A percentile compares a stretch with the other conserved stretches of the same genome.
These are phyloP conservation scores for Nigrograna mackinnonii DNA, from an alignment of 2,329 filamentous ascomycete genomes.

Conservation along the genomic window DNA sequence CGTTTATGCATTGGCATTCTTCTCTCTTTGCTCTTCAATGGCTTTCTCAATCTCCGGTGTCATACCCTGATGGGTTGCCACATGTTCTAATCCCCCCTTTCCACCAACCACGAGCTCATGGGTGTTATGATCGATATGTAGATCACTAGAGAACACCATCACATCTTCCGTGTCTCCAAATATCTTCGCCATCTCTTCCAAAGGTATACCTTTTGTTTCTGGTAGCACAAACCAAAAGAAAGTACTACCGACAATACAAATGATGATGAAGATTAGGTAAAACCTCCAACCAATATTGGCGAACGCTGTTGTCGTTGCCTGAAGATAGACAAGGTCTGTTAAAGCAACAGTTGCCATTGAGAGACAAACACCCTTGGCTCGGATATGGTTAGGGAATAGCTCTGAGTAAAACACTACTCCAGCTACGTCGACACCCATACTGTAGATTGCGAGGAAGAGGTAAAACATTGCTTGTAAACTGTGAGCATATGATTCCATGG, in stretches of 20 bases:
- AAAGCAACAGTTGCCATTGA: constrained; percentile 32
- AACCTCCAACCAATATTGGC: constrained; percentile 35
- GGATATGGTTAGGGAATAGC: constrained; percentile 23
- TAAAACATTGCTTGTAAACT: constrained; percentile 17
- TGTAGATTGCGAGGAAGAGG: constrained; percentile 24
- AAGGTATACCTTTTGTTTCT: constrained; percentile 33
- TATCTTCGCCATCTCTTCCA: constrained; percentile 35
- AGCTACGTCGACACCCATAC: constrained; percentile 23
- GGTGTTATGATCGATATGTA: constrained; percentile 23
- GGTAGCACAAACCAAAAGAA: constrained; percentile 24
- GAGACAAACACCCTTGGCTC: constrained; percentile 25
- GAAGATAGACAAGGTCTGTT: constrained; percentile 39
- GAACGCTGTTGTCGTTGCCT: constrained; percentile 34
- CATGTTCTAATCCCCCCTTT: constrained; percentile 14
- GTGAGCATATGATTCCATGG: too few relatives aligned
- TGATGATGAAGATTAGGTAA: constrained; percentile 31
- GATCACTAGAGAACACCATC: constrained; percentile 16
- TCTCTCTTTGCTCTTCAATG: constrained; percentile 7
- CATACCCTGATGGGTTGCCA: constrained; percentile 17
- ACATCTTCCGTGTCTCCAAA: constrained; percentile 27
- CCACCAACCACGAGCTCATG: constrained; percentile 21
- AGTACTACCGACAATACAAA: constrained; percentile 14
- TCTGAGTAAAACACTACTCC: constrained; percentile 14
- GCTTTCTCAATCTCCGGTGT: constrained; percentile 12
- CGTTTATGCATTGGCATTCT: constrained; percentile 4